Base-by-base conservation (phyloP, 352 stramenopile genomes). In the Peronosclerospora sorghi region DNA sequence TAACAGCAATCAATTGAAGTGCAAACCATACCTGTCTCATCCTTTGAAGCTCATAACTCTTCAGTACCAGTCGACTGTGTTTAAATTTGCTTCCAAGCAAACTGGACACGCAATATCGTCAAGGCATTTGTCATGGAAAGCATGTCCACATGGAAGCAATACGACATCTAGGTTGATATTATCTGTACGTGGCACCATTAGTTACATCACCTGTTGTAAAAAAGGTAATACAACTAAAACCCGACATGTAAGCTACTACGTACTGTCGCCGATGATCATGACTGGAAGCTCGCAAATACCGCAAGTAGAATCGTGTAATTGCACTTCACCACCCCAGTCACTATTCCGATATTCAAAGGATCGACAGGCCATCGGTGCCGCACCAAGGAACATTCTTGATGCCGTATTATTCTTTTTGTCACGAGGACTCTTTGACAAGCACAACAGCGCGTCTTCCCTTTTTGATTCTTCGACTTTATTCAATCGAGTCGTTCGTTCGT, bases 261-360 rank as follows among this genome's bases (percentile, higher is more conserved):
- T 67, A 93, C 81, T 68, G 37, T 85, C 69, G 17, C 56, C 59
- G 48, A 93, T 83, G 27, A 91, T 81, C 36, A 93, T 70, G 8
- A 93, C 74, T 10, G 81, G 72, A 6, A 93, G 62, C 18, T 90
- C 78, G 35, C 81, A 93, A 23, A 57, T 47, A 2, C 59, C 61
- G 40, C 81, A 93, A 1, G 62, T 79, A 9, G 69, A 82, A 51
- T 93, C 77, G 36, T 93, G 81, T 7, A 93, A 52, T 42, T 91
- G 78, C 18, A 93, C 72, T 51, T 91, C 81, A 15, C 81, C 78
- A 35, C 81, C 81, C 81, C 81, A 93, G 41, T 90, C 81, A 42
- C 79, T 89, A 51, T 85, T 89, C 19, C 77, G 65, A 41, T 75
- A 86, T 32, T 93, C 81, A 58, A 84, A 93, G 13, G 63, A 73